Conservation (phyloP, 164 flowering plant genomes). For the Akebia trifoliata region DNA sequence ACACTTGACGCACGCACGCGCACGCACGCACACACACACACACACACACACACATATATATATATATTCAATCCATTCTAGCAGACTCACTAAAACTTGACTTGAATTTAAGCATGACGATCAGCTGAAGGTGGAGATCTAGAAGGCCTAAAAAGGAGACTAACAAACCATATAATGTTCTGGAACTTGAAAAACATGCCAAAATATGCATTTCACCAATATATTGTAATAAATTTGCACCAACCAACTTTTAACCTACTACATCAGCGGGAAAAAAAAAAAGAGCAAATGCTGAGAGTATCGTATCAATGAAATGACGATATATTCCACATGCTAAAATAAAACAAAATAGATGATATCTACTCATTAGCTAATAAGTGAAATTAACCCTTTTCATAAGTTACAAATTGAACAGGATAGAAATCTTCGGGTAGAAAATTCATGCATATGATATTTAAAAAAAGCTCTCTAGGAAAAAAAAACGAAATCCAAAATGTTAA, state of each 20-base stretch:
- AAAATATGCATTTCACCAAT: constrained; percentile 5
- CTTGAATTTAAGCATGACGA: too few relatives aligned
- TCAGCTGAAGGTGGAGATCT: constrained; percentile 42
- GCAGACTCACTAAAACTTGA: too few relatives aligned
- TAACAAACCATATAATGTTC: constrained; percentile 1
- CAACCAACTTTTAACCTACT: constrained; percentile 17
- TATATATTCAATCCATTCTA: too few relatives aligned
- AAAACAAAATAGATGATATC: constrained; percentile 20
- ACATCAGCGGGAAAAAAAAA: constrained; percentile 27
- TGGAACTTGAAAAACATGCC: neutral
- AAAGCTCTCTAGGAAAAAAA: too few relatives aligned
- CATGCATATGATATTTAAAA: too few relatives aligned
- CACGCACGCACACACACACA: too few relatives aligned
- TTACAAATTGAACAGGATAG: neutral
- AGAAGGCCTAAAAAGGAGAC: constrained; percentile 33
- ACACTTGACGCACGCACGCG: too few relatives aligned
- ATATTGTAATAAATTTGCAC: neutral
- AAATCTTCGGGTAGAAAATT: too few relatives aligned
- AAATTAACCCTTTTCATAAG: too few relatives aligned
- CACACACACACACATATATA: too few relatives aligned
- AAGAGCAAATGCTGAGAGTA: constrained; percentile 31
- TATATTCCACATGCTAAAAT: constrained; percentile 29
- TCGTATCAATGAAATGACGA: constrained; percentile 24
- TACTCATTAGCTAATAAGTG: constrained; percentile 10
- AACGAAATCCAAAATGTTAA: too few relatives aligned